phyloP scores from a whole-genome alignment of 2,329 filamentous ascomycete species.

The Botrytis aclada region DNA sequence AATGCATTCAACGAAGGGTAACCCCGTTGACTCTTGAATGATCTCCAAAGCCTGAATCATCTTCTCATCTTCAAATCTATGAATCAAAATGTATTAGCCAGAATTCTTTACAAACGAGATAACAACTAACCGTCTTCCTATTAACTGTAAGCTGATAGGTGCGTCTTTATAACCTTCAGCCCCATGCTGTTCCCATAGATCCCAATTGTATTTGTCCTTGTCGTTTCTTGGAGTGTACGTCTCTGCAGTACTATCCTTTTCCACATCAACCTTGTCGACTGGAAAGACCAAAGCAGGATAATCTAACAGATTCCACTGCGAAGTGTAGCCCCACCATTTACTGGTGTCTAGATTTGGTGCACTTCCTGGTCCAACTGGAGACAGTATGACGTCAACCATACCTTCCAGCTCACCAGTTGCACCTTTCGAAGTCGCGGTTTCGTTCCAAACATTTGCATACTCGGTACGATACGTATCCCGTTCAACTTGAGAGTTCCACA shows the following conservation, averaged over 20 bases:
- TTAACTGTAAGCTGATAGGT: conserved; percentile 43
- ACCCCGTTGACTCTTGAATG: conserved; percentile 36
- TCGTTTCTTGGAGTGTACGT: conserved; percentile 38
- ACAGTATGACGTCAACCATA: conserved; percentile 59
- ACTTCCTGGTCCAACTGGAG: conserved; percentile 53
- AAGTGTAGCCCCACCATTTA: conserved; percentile 62
- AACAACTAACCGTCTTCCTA: conserved; percentile 36
- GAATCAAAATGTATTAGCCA: conserved; percentile 4
- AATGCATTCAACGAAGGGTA: conserved; percentile 36
- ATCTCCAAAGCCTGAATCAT: conserved; percentile 39
- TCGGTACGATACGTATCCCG: conserved; percentile 40
- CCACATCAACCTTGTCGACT: conserved; percentile 41
- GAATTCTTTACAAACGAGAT: conserved; percentile 14
- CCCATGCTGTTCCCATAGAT: conserved; percentile 39
- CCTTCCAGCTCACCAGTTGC: conserved; percentile 28
- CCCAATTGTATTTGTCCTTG: conserved; percentile 36
- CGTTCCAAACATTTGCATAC: conserved; percentile 31
- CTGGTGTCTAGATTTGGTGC: conserved; percentile 51
- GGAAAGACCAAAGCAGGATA: conserved; percentile 63
- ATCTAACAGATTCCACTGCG: conserved; percentile 67
- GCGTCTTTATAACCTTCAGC: conserved; percentile 41
- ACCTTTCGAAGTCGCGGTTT: conserved; percentile 36
- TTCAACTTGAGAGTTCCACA: conserved; percentile 43
- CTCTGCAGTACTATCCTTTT: conserved; percentile 31
- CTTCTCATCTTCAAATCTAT: conserved; percentile 41